These are phyloP conservation scores for Macadamia integrifolia DNA, from an alignment of 164 flowering plant species.

Conservation along the genomic window DNA sequence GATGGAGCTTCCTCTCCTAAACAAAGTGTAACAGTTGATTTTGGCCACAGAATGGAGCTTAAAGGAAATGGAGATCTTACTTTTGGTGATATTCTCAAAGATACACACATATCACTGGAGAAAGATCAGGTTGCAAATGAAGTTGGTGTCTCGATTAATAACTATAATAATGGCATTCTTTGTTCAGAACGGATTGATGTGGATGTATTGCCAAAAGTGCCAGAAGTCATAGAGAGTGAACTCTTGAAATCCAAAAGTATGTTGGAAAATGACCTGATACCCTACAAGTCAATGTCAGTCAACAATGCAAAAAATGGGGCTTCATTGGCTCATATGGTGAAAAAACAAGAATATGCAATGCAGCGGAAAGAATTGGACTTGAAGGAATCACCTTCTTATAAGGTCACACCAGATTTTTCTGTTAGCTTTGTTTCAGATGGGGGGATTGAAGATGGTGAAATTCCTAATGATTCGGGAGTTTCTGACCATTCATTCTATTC, in stretches of 20 bases:
- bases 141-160: constrained; percentile 6
- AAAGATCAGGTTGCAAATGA: constrained; percentile 6
- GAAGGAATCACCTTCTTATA: constrained; percentile 14
- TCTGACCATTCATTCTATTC: constrained; percentile 13
- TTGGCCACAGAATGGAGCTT: constrained; percentile 12
- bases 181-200: constrained; percentile 6
- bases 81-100: neutral
- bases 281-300: constrained; percentile 9
- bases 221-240: constrained; percentile 2
- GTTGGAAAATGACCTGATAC: constrained; percentile 1
- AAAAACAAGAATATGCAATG: constrained; percentile 14
- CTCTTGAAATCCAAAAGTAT: neutral
- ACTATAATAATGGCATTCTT: neutral
- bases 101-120: neutral
- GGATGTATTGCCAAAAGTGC: constrained; percentile 4
- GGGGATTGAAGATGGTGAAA: constrained; percentile 50
- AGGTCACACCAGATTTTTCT: constrained; percentile 10
- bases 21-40: constrained; percentile 11
- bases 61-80: constrained; percentile 14
- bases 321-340: constrained; percentile 3
- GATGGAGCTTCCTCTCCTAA: neutral
- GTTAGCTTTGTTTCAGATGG: constrained; percentile 12
- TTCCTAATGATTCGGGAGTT: constrained; percentile 20
- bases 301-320: constrained; percentile 8
- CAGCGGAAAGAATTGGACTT: constrained; percentile 17